These are phyloP conservation scores for Lactarius pseudohatsudake DNA, from an alignment of 768 basidiomycete species.

Conservation along the genomic window DNA sequence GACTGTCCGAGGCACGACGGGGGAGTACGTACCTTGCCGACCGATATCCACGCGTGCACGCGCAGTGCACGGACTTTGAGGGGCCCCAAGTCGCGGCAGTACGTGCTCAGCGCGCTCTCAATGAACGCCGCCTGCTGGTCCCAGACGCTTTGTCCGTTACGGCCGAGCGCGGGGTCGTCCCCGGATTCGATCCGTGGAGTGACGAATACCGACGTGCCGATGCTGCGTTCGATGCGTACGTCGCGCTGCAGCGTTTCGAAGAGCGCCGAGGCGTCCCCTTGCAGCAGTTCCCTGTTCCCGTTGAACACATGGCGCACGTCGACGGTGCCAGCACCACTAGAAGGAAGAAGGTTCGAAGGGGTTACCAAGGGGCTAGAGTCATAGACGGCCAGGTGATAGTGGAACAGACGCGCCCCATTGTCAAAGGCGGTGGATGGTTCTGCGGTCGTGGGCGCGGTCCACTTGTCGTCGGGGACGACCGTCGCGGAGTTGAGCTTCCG, in stretches of 20 bases:
- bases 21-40: constrained; percentile 22
- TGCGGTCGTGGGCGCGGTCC: constrained; percentile 11
- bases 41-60: constrained; percentile 23
- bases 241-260: constrained; percentile 27
- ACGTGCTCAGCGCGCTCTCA: constrained; percentile 11
- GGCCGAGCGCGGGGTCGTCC: constrained; percentile 5
- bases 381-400: constrained; percentile 5
- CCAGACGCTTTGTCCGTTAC: constrained; percentile 14
- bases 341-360: not conserved
- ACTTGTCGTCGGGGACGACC: constrained; percentile 22
- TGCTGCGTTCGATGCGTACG: constrained; percentile 22
- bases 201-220: constrained; percentile 11
- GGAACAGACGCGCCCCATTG: constrained; percentile 17
- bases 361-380: not conserved
- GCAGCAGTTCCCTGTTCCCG: constrained; percentile 14
- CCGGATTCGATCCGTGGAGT: not conserved
- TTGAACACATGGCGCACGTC: constrained; percentile 28
- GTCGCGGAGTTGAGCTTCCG: constrained; percentile 20
- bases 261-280: constrained; percentile 19
- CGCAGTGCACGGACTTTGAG: constrained; percentile 11
- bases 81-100: constrained; percentile 9
- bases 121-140: constrained; percentile 11
- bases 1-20: not conserved
- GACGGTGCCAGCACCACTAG: not conserved
- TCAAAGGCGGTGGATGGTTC: constrained; percentile 10